Evolutionary conservation across 164 flowering plant genomes (phyloP), one percentile per base, ranked within the genome.

Genomic region (Chimonanthus salicifolius): DNA sequence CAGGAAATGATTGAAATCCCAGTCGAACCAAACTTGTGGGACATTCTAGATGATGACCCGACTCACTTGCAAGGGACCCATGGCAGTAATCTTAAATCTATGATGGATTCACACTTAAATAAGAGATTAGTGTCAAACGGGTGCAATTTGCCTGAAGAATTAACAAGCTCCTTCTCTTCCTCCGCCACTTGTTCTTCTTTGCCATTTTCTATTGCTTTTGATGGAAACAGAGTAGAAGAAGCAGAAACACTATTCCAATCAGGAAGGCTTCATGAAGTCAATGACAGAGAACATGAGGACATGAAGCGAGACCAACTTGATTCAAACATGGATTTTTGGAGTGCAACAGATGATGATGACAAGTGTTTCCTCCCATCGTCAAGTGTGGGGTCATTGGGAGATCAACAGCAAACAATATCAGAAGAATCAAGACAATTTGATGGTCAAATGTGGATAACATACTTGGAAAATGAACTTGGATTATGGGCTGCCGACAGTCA

Each of bases 381-480:
- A 5, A 66, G 5, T 66, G 69, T 46, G 69, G 69, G n/a, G 7
- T 47, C 68, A 48, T 8, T 4, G 8, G 67, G 7, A 49, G 10
- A 21, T 3, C 68, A 63, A 4, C 47, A 72, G 20, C 62, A 48
- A 13, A 18, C 20, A 21, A 49, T 20, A 6, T 18, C 44, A 16
- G 67, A 64, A 62, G 60, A 49, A 48, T 47, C 47, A 50, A 72
- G 45, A 62, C 58, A 13, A 62, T 10, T 7, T 10, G 58, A 8
- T 72, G 67, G 46, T 4, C 47, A 62, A 72, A 5, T 49, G 68
- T 63, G 74, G 74, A 47, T 72, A 33, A 7, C 67, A 62, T 49
- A 72, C 58, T 18, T 72, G 13, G 74, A 72, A 49, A 62, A 63
- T 4, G 74, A 72, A 64, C 68, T 72, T 33, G 68, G 47, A 45